Evolutionary conservation across 108 stramenopile genomes (phyloP).

Genomic region (Cylindrotheca fusiformis): DNA sequence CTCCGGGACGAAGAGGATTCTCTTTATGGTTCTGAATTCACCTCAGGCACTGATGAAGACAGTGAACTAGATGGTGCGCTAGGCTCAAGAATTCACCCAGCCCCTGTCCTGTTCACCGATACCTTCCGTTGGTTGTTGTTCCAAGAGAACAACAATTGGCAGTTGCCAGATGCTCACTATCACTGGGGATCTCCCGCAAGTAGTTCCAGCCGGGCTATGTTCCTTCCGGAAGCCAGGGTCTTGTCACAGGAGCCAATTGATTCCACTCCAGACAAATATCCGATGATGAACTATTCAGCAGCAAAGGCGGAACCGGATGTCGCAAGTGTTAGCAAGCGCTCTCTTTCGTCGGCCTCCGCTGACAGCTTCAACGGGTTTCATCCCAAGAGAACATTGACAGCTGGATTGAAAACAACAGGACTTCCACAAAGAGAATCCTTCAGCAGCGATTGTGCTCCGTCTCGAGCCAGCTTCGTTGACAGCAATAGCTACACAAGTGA

Average conservation of each 20-base stretch:
- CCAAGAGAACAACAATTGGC: slow-evolving; percentile 4
- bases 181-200: not conserved
- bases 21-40: not conserved
- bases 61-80: slow-evolving; percentile 33
- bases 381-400: not conserved
- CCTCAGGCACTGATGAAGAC: slow-evolving; percentile 12
- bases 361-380: not conserved
- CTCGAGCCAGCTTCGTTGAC: not conserved
- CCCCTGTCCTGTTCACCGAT: slow-evolving; percentile 55
- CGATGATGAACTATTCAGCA: not conserved
- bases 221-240: not conserved
- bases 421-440: not conserved
- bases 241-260: no score
- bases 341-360: not conserved
- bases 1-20: not conserved
- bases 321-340: not conserved
- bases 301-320: not conserved
- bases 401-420: not conserved
- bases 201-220: not conserved
- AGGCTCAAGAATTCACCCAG: slow-evolving; percentile 28
- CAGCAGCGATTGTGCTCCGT: not conserved
- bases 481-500: not conserved
- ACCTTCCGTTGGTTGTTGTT: slow-evolving; percentile 50
- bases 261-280: not conserved
- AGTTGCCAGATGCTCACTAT: not conserved